Percentiles rank a stretch among this genome's conserved stretches.
phyloP scores from a whole-genome alignment of 2,329 filamentous ascomycete genomes.

The Neurospora sp. region DNA sequence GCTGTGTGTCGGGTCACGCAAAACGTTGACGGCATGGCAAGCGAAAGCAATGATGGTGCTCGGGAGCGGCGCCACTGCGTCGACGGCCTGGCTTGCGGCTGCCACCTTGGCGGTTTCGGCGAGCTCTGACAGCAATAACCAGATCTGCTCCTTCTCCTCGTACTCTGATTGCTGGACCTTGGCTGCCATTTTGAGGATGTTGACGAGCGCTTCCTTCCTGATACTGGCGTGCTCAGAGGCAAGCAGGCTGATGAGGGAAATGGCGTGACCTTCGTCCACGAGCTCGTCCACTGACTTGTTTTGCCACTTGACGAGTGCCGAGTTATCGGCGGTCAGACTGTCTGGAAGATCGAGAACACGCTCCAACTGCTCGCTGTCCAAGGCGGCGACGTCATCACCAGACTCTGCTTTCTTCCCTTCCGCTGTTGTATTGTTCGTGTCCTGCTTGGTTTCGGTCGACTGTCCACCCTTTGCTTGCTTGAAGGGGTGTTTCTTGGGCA shows the following conservation, averaged over 20 bases:
- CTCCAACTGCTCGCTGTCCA: slow-evolving; percentile 36
- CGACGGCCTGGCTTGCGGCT: slow-evolving; percentile 22
- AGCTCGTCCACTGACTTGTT: slow-evolving; percentile 70
- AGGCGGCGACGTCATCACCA: slow-evolving; percentile 8
- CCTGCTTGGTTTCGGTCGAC: not conserved
- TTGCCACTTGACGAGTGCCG: slow-evolving; percentile 54
- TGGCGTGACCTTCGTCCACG: slow-evolving; percentile 66
- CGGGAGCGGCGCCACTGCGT: slow-evolving; percentile 52
- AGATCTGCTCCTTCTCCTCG: slow-evolving; percentile 67
- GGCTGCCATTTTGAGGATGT: slow-evolving; percentile 54
- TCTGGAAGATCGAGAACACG: slow-evolving; percentile 42
- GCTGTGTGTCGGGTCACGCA: slow-evolving; percentile 68
- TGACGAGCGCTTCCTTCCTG: slow-evolving; percentile 65
- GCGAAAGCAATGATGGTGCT: slow-evolving; percentile 71
- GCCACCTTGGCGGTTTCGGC: slow-evolving; percentile 56
- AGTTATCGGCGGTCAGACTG: slow-evolving; percentile 37
- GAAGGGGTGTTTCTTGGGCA: not conserved
- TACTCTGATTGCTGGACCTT: slow-evolving; percentile 60
- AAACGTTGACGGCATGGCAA: slow-evolving; percentile 55
- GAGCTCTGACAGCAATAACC: slow-evolving; percentile 70
- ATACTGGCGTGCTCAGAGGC: slow-evolving; percentile 67
- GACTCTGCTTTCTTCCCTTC: not conserved
- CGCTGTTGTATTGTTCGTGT: not conserved
- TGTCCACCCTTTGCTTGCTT: not conserved
- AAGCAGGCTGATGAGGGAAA: slow-evolving; percentile 63